phyloP scores from a whole-genome alignment of 2,329 filamentous ascomycete species.

The Monosporascus sp. region DNA sequence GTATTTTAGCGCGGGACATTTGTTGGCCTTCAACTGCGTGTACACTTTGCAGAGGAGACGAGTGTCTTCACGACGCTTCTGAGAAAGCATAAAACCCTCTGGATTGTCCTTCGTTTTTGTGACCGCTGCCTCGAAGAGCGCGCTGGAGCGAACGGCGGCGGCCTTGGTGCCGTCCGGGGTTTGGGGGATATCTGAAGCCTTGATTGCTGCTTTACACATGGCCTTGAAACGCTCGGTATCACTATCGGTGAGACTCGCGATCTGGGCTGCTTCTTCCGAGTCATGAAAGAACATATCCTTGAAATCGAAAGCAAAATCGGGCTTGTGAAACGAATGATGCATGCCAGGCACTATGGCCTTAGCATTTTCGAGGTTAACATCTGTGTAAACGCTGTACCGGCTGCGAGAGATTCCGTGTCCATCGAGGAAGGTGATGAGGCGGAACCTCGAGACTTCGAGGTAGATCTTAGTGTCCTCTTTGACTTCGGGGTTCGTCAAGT shows the following conservation, averaged over 20 bases:
- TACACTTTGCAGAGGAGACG: neutral
- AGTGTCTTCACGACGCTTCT: neutral
- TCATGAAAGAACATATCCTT: neutral
- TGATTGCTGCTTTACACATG: neutral
- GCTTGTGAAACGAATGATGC: neutral
- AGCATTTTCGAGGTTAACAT: neutral
- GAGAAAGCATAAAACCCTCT: neutral
- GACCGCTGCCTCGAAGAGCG: neutral
- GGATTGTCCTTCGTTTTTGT: neutral
- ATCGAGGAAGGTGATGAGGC: neutral
- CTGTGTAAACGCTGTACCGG: neutral
- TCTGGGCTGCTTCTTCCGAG: neutral
- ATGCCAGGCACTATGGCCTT: neutral
- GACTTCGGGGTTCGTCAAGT: neutral
- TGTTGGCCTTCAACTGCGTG: neutral
- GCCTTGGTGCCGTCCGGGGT: too few relatives aligned
- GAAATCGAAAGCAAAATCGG: neutral
- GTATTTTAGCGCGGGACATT: neutral
- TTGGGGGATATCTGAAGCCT: neutral
- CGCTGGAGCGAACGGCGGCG: neutral
- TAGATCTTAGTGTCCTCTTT: neutral
- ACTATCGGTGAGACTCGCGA: neutral
- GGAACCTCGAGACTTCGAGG: neutral
- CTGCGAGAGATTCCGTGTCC: neutral
- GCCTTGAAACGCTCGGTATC: neutral